A percentile compares a stretch with the other conserved stretches of the same genome.
Evolutionary conservation across 2,329 filamentous ascomycete genomes (phyloP).

Genomic region (Calycina herbarum): DNA sequence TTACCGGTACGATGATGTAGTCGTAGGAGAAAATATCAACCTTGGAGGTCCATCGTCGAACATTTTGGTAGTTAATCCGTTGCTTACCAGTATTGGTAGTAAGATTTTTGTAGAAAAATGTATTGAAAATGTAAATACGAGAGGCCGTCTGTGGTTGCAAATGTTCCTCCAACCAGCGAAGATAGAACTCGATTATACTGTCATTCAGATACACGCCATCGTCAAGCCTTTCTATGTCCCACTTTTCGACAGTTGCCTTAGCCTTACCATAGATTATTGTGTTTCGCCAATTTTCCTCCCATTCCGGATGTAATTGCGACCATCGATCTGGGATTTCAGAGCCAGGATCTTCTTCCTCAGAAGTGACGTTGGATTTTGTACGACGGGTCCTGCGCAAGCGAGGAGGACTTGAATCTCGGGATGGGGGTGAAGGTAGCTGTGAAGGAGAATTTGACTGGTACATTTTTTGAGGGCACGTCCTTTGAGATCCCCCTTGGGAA

Average conservation of each 20-base stretch:
- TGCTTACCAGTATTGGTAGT: background rate
- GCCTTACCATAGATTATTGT: background rate
- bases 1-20: constrained; percentile 11
- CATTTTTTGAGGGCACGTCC: too few relatives aligned
- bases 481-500: too few relatives aligned
- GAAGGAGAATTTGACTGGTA: too few relatives aligned
- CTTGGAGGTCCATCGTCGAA: constrained; percentile 6
- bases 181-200: constrained; percentile 11
- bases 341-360: too few relatives aligned
- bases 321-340: background rate
- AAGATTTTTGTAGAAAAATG: constrained; percentile 8
- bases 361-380: too few relatives aligned
- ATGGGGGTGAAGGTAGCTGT: too few relatives aligned
- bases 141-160: background rate
- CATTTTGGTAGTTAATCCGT: constrained; percentile 3
- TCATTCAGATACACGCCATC: constrained; percentile 9
- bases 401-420: too few relatives aligned
- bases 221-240: constrained; percentile 9
- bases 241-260: background rate
- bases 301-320: constrained; percentile 2
- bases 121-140: constrained; percentile 7
- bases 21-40: constrained; percentile 5
- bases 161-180: constrained; percentile 2
- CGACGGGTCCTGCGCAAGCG: too few relatives aligned
- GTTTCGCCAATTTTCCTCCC: constrained; percentile 3